phyloP scores from a whole-genome alignment of 2,329 filamentous ascomycete genomes.

The Paraconiothyrium sp. region DNA sequence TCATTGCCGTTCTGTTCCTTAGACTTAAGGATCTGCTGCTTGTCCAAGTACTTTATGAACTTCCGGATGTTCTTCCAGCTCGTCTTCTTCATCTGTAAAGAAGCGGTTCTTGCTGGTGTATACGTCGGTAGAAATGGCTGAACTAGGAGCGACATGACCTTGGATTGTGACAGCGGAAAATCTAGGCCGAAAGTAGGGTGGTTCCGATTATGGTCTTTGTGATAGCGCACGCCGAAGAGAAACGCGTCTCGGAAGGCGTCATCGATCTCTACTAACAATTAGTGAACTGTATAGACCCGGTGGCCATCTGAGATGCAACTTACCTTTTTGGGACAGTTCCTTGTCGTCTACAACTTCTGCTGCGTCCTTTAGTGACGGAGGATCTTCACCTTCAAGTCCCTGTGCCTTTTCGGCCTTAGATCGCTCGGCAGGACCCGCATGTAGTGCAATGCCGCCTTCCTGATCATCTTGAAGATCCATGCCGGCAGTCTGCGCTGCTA shows the following conservation, averaged over 20 bases:
- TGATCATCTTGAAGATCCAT: conserved; percentile 56
- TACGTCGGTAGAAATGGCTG: conserved; percentile 72
- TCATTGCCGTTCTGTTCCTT: conserved; percentile 73
- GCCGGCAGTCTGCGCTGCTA: conserved; percentile 53
- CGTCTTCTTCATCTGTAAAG: conserved; percentile 74
- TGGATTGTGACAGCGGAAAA: conserved; percentile 71
- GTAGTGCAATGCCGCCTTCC: conserved; percentile 55
- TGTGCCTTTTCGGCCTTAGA: conserved; percentile 46
- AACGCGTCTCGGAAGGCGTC: conserved; percentile 72
- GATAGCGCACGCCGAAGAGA: conserved; percentile 68
- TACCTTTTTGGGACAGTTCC: conserved; percentile 67
- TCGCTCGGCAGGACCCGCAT: conserved; percentile 36
- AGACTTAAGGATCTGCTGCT: conserved; percentile 68
- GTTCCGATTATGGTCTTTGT: conserved; percentile 64
- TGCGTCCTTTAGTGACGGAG: conserved; percentile 42
- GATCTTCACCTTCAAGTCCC: conserved; percentile 46
- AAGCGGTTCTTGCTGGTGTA: conserved; percentile 64
- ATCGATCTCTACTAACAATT: conserved; percentile 66
- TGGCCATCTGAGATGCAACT: conserved; percentile 13
- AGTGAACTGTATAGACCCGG: conserved; percentile 9
- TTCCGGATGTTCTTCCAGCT: conserved; percentile 76
- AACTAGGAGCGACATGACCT: conserved; percentile 69
- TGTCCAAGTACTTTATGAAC: conserved; percentile 74
- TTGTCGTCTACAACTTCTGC: conserved; percentile 55
- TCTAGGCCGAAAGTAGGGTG: conserved; percentile 65